Conservation (phyloP, 140 eudicot species). For the Flaveria floridana region DNA sequence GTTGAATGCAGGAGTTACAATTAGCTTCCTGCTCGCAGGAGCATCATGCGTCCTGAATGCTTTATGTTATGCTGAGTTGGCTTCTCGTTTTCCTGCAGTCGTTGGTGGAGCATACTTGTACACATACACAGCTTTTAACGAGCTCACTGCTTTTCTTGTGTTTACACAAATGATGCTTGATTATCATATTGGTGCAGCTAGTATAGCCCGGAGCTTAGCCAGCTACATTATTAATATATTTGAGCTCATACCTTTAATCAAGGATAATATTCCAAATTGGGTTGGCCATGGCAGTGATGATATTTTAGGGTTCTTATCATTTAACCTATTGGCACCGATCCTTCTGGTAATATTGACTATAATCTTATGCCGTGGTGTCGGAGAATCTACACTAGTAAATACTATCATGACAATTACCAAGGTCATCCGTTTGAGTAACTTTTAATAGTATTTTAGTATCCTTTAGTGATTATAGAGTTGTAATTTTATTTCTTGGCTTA, state of each 20-base stretch:
- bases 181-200: slow-evolving; percentile 99
- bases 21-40: slow-evolving; percentile 91
- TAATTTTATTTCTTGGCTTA: slow-evolving; percentile 20
- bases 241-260: slow-evolving; percentile 77
- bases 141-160: slow-evolving; percentile 97
- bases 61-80: slow-evolving; percentile 90
- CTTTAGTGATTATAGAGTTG: slow-evolving; percentile 14
- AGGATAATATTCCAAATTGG: slow-evolving; percentile 83
- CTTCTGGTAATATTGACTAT: slow-evolving; percentile 67
- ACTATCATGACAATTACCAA: slow-evolving; percentile 85
- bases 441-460: slow-evolving; percentile 13
- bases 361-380: slow-evolving; percentile 78
- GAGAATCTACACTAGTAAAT: slow-evolving; percentile 82
- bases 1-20: slow-evolving; percentile 72
- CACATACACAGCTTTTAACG: slow-evolving; percentile 90
- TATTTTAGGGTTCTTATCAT: slow-evolving; percentile 62
- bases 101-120: slow-evolving; percentile 98
- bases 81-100: slow-evolving; percentile 95
- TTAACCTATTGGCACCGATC: slow-evolving; percentile 82
- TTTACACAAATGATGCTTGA: slow-evolving; percentile 97
- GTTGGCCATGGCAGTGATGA: slow-evolving; percentile 88
- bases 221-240: slow-evolving; percentile 64
- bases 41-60: slow-evolving; percentile 94
- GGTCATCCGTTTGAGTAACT: slow-evolving; percentile 41
- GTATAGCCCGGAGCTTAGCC: slow-evolving; percentile 96